These are phyloP conservation scores for Corymbia calophylla DNA, from an alignment of 441 rosid genomes.

Conservation along the genomic window DNA sequence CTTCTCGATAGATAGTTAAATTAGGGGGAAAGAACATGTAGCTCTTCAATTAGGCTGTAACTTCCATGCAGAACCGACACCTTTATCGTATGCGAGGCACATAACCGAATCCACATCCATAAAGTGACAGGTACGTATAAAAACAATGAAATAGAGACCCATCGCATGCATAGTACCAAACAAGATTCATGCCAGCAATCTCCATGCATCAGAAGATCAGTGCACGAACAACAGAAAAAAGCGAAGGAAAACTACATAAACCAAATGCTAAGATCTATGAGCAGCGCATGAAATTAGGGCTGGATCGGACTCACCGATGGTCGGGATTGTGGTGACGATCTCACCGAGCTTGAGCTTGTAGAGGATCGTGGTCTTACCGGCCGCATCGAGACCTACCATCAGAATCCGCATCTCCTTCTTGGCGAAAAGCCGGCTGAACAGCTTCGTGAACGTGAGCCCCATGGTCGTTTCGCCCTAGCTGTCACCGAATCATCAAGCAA, in stretches of 20 bases:
- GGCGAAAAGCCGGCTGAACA: constrained; percentile 11
- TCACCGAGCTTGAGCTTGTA: constrained; percentile 15
- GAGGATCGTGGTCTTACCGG: constrained; percentile 14
- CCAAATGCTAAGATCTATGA: not conserved
- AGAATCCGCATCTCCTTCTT: constrained; percentile 15
- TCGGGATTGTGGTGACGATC: constrained; percentile 13
- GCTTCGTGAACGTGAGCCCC: constrained; percentile 14
- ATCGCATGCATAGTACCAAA: not conserved
- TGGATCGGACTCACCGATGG: constrained; percentile 3
- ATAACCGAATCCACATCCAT: not conserved
- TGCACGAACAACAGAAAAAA: not conserved
- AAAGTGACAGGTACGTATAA: not conserved
- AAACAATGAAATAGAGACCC: not conserved
- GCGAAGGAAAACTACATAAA: not conserved
- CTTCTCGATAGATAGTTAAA: not conserved
- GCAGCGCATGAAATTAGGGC: not conserved
- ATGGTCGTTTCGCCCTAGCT: not conserved
- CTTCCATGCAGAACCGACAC: not conserved
- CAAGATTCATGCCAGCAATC: not conserved
- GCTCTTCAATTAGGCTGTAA: not conserved
- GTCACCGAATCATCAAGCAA: not conserved
- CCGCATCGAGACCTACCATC: constrained; percentile 16
- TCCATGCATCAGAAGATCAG: not conserved
- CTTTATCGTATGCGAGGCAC: not conserved
- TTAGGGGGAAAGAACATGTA: not conserved